These are phyloP conservation scores for Amphirosellinia nigrospora DNA, from an alignment of 495 filamentous ascomycete genomes.

Conservation along the genomic window DNA sequence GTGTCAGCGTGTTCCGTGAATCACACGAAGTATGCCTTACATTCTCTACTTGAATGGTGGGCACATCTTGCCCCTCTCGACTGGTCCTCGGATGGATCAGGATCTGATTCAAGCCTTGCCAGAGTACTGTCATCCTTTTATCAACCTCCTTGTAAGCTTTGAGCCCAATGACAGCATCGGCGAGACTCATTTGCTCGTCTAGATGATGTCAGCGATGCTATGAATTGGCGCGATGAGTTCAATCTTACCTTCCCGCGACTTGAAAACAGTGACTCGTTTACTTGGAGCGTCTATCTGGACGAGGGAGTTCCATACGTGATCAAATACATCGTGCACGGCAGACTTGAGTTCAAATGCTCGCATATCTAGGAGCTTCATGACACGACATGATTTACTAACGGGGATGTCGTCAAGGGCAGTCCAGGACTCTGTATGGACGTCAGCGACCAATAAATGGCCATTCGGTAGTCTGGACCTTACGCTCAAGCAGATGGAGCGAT, in stretches of 20 bases:
- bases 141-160: slow-evolving; percentile 60
- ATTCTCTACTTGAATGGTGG: slow-evolving; percentile 44
- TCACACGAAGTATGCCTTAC: slow-evolving; percentile 41
- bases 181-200: slow-evolving; percentile 55
- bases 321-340: slow-evolving; percentile 64
- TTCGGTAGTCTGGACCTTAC: slow-evolving; percentile 39
- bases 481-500: slow-evolving; percentile 57
- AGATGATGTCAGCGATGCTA: slow-evolving; percentile 33
- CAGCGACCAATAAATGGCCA: neutral
- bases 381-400: slow-evolving; percentile 52
- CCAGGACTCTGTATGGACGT: slow-evolving; percentile 50
- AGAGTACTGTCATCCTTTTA: slow-evolving; percentile 55
- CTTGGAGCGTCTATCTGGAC: slow-evolving; percentile 59
- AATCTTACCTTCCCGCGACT: slow-evolving; percentile 52
- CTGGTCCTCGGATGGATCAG: slow-evolving; percentile 59
- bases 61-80: slow-evolving; percentile 35
- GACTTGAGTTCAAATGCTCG: slow-evolving; percentile 59
- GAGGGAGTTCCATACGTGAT: slow-evolving; percentile 61
- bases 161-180: slow-evolving; percentile 55
- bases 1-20: slow-evolving; percentile 30
- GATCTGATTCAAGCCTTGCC: slow-evolving; percentile 55
- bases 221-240: slow-evolving; percentile 29
- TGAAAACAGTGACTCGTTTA: slow-evolving; percentile 55
- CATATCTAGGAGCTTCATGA: slow-evolving; percentile 54
- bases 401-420: slow-evolving; percentile 50